Percentiles rank a stretch among this genome's conserved stretches.
Evolutionary conservation across 78 protist species (phyloP).

Genomic region (Dictyostelium purpureum): DNA sequence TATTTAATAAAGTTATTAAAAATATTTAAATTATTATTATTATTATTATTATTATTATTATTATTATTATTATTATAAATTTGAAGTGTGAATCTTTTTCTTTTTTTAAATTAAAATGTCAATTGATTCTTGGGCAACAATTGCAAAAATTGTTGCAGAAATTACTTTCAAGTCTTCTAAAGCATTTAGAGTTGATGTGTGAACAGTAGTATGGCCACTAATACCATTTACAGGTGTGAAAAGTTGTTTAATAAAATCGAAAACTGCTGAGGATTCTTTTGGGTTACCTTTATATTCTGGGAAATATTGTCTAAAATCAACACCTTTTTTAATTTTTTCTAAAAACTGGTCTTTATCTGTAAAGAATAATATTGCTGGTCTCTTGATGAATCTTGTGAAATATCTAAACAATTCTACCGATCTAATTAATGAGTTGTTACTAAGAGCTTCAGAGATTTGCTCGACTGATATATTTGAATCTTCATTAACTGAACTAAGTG

Average conservation of each 20-base stretch:
- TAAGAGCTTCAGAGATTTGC: background rate
- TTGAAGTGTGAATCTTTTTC: background rate
- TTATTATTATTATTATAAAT: background rate
- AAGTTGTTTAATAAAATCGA: slow-evolving; percentile 40
- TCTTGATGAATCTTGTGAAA: background rate
- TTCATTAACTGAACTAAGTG: background rate
- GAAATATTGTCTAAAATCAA: slow-evolving; percentile 32
- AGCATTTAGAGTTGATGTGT: slow-evolving; percentile 24
- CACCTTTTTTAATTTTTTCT: slow-evolving; percentile 32
- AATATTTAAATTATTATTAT: background rate
- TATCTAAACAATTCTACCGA: slow-evolving; percentile 24
- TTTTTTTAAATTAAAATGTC: slow-evolving; percentile 50
- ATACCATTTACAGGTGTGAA: slow-evolving; percentile 37
- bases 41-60: background rate
- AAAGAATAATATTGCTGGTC: slow-evolving; percentile 48
- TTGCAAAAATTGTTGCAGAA: slow-evolving; percentile 10
- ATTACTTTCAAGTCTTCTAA: slow-evolving; percentile 49
- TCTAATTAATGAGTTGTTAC: slow-evolving; percentile 7
- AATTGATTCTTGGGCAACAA: slow-evolving; percentile 42
- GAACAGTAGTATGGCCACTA: slow-evolving; percentile 14
- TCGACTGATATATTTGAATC: slow-evolving; percentile 28
- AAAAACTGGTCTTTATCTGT: slow-evolving; percentile 35
- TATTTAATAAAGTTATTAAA: no score
- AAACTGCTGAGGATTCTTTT: background rate
- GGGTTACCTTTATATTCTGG: slow-evolving; percentile 41